Conservation (phyloP, 768 basidiomycete species). For the Panellus pusillus region DNA sequence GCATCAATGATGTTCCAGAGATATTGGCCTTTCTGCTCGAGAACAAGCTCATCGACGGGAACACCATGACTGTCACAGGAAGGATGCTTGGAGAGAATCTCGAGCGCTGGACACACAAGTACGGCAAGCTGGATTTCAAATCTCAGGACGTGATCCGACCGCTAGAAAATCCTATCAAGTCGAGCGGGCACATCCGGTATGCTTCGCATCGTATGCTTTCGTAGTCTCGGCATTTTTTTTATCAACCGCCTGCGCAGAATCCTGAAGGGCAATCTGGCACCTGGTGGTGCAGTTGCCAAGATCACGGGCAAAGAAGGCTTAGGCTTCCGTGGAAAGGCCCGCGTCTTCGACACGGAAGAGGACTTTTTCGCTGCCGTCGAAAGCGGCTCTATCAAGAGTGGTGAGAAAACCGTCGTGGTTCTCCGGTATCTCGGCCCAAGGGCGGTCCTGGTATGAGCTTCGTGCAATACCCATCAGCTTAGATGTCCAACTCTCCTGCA, state of each 20-base stretch:
- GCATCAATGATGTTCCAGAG: constrained; percentile 44
- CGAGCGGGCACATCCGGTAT: constrained; percentile 86
- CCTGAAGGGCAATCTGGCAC: constrained; percentile 88
- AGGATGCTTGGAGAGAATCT: constrained; percentile 89
- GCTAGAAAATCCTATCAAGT: constrained; percentile 83
- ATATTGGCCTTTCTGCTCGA: constrained; percentile 84
- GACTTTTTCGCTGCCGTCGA: constrained; percentile 89
- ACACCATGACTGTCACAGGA: constrained; percentile 90
- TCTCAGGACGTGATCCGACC: constrained; percentile 87
- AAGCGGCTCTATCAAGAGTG: constrained; percentile 82
- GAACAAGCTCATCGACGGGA: constrained; percentile 86
- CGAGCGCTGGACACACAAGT: constrained; percentile 80
- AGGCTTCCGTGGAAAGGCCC: constrained; percentile 86
- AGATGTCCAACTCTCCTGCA: constrained; percentile 29
- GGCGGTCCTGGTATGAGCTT: constrained; percentile 82
- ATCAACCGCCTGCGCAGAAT: constrained; percentile 50
- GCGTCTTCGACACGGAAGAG: constrained; percentile 89
- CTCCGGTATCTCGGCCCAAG: constrained; percentile 93
- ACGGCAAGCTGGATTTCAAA: constrained; percentile 69
- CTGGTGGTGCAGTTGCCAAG: constrained; percentile 94
- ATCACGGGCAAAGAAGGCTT: constrained; percentile 96
- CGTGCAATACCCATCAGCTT: constrained; percentile 9
- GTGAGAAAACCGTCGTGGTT: constrained; percentile 96
- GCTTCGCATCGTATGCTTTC: constrained; percentile 20
- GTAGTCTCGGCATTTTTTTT: constrained; percentile 6